Conservation (phyloP, 148 eudicot species). For the Fagopyrum homotropicum region DNA sequence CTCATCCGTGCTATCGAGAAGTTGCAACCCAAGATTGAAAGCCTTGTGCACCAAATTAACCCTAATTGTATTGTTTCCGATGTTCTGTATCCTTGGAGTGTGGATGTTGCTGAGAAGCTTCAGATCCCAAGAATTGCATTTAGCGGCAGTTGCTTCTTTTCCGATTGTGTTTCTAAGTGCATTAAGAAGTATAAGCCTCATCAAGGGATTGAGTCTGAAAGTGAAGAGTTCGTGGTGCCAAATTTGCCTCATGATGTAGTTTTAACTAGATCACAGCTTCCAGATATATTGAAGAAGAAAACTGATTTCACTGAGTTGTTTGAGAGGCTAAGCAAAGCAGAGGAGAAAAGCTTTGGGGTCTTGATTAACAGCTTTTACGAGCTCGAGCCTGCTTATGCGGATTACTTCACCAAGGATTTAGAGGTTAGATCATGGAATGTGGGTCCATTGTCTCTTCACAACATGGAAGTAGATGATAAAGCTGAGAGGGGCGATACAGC, state of each 20-base stretch:
- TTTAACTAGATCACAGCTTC: slow-evolving; percentile 41
- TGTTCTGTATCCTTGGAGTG: slow-evolving; percentile 46
- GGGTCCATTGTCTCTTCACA: slow-evolving; percentile 40
- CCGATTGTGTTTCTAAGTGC: slow-evolving; percentile 26
- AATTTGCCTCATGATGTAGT: slow-evolving; percentile 27
- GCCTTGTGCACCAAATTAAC: slow-evolving; percentile 12
- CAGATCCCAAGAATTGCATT: slow-evolving; percentile 41
- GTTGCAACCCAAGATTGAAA: slow-evolving; percentile 37
- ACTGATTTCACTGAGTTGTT: slow-evolving; percentile 33
- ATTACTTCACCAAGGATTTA: slow-evolving; percentile 29
- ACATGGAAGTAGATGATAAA: slow-evolving; percentile 21
- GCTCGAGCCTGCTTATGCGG: slow-evolving; percentile 34
- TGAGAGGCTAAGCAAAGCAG: slow-evolving; percentile 33
- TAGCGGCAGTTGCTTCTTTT: slow-evolving; percentile 45
- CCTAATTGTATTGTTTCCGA: slow-evolving; percentile 46
- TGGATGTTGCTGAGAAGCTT: slow-evolving; percentile 22
- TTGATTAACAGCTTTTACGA: slow-evolving; percentile 45
- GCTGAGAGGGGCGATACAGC: slow-evolving; percentile 23
- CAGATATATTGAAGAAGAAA: slow-evolving; percentile 35
- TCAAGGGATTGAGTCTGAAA: slow-evolving; percentile 19
- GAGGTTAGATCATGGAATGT: slow-evolving; percentile 45
- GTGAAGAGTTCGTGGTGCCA: slow-evolving; percentile 30
- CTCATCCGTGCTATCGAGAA: slow-evolving; percentile 35
- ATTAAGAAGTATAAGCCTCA: slow-evolving; percentile 29
- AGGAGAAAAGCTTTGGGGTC: slow-evolving; percentile 43